Percentiles rank a stretch among this genome's conserved stretches.
Evolutionary conservation across 1,284 basidiomycete genomes (phyloP).

Genomic region (Ustilago nuda): DNA sequence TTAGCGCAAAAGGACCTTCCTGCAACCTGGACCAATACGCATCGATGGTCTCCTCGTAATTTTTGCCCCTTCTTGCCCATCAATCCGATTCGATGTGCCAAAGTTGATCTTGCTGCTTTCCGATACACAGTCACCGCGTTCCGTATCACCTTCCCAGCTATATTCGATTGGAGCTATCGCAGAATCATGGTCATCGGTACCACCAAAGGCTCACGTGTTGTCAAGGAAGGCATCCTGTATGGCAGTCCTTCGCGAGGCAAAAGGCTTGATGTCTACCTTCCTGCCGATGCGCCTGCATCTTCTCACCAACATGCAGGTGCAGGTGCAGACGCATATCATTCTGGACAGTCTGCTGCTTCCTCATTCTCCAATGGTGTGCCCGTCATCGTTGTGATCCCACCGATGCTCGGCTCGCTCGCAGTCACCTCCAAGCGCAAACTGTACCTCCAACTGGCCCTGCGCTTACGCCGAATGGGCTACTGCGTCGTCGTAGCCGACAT

Average conservation of each 20-base stretch:
- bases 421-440: conserved; percentile 49
- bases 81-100: conserved; percentile 63
- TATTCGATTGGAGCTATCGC: conserved; percentile 65
- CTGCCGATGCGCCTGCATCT: conserved; percentile 31
- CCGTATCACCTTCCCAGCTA: conserved; percentile 54
- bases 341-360: not conserved
- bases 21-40: conserved; percentile 29
- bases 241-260: conserved; percentile 51
- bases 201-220: conserved; percentile 54
- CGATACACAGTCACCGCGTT: conserved; percentile 56
- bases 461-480: conserved; percentile 68
- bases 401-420: conserved; percentile 60
- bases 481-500: conserved; percentile 70
- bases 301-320: conserved; percentile 2
- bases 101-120: conserved; percentile 60
- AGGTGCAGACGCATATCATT: not conserved
- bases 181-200: conserved; percentile 67
- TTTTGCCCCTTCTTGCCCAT: conserved; percentile 63
- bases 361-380: conserved; percentile 53
- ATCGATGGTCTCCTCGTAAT: conserved; percentile 24
- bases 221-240: conserved; percentile 66
- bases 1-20: conserved; percentile 66
- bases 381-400: conserved; percentile 69
- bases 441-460: conserved; percentile 68
- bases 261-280: conserved; percentile 64